Percentiles rank a stretch among this genome's conserved stretches.
phyloP scores from a whole-genome alignment of 495 filamentous ascomycete genomes.

The Neurospora sp. region DNA sequence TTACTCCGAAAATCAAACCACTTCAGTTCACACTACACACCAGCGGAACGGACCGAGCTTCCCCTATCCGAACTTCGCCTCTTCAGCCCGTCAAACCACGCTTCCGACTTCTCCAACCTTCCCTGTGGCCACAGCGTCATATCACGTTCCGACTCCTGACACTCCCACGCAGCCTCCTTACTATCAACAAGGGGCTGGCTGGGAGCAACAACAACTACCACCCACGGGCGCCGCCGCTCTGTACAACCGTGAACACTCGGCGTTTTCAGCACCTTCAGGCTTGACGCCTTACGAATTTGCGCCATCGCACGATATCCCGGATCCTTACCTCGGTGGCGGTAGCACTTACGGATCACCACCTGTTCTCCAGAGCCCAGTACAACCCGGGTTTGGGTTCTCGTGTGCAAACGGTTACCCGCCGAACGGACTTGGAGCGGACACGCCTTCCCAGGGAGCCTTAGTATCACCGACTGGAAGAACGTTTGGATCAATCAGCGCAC shows the following conservation, averaged over 20 bases:
- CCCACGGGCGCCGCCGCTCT: background rate
- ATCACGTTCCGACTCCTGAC: background rate
- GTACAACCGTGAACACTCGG: background rate
- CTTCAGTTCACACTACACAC: background rate
- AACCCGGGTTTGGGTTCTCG: background rate
- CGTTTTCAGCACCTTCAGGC: background rate
- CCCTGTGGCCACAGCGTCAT: background rate
- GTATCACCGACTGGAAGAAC: background rate
- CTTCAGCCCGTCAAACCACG: background rate
- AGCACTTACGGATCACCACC: background rate
- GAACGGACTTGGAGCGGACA: background rate
- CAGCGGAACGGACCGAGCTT: background rate
- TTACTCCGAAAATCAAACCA: background rate
- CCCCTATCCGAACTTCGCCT: background rate
- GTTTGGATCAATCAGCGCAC: background rate
- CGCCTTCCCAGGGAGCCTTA: background rate
- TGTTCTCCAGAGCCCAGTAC: background rate
- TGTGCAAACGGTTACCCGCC: background rate
- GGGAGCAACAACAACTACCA: background rate
- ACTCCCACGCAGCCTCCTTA: background rate
- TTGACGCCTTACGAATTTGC: background rate
- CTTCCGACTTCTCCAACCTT: background rate
- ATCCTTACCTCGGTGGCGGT: background rate
- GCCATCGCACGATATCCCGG: background rate
- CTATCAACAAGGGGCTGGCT: background rate